Percentiles rank a stretch among this genome's conserved stretches.
Evolutionary conservation across 2,329 filamentous ascomycete genomes (phyloP).

Genomic region (Hymenoscyphus albidus): DNA sequence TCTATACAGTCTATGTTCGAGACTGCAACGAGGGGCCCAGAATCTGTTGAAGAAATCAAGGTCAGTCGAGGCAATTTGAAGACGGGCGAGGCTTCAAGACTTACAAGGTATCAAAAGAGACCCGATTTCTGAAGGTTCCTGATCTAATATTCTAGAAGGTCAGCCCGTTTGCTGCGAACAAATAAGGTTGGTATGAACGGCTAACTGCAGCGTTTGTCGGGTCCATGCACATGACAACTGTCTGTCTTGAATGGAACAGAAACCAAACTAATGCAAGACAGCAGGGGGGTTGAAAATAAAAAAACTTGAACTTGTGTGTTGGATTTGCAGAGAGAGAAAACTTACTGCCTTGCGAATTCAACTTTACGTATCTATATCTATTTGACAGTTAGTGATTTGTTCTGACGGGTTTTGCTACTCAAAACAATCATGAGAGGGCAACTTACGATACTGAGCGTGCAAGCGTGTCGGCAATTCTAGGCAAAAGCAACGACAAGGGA

Average conservation of each 20-base stretch:
- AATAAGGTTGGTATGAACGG: conserved; percentile 22
- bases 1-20: conserved; percentile 22
- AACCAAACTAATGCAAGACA: conserved; percentile 4
- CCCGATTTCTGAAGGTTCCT: background rate
- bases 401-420: background rate
- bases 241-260: conserved; percentile 1
- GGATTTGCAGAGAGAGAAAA: background rate
- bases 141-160: conserved; percentile 11
- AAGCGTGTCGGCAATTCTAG: background rate
- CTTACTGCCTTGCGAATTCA: background rate
- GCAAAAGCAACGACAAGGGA: background rate
- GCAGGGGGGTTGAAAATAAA: background rate
- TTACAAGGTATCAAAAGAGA: background rate
- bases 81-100: background rate
- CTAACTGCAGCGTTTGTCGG: conserved; percentile 24
- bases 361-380: background rate
- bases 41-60: background rate
- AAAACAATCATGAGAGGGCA: background rate
- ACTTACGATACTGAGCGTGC: background rate
- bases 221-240: conserved; percentile 19
- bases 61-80: background rate
- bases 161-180: conserved; percentile 26
- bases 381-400: background rate
- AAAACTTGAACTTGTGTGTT: conserved; percentile 1
- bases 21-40: background rate